Base-by-base conservation (phyloP, 2,329 filamentous ascomycete genomes). In the Exophiala calicioides region DNA sequence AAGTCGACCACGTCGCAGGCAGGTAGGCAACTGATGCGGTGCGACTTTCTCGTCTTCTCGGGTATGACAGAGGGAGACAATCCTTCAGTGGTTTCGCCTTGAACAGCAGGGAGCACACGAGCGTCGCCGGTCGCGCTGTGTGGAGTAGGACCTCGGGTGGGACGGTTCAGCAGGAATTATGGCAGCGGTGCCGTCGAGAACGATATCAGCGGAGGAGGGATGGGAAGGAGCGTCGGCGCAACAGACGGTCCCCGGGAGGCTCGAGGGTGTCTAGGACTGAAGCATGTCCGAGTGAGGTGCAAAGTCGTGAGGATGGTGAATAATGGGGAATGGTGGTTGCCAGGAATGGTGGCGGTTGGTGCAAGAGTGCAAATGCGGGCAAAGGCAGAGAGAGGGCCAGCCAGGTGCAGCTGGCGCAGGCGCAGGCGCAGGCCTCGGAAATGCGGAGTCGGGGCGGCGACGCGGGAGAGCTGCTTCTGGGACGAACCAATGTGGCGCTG, bases 1-100 rank as follows among this genome's bases (percentile, higher is more conserved):
- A 29, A 36, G 32, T 29, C 40, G 36, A 30, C 21, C 29, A n/a
- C n/a, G 20, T 21, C 27, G 30, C 26, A 19, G 34, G 9, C 27
- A 38, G 32, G 20, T 39, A 16, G 30, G 34, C 16, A 30, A 51
- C 15, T 27, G 21, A 43, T 13, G 43, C 23, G 21, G 52, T 51
- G 44, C 52, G 52, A 54, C 52, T 6, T 44, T n/a, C 27, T 18
- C 18, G 3, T n/a, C n/a, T n/a, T n/a, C n/a, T n/a, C n/a, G 18
- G 30, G 52, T 54, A 46, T 50, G 44, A 53, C 50, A 50, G 36
- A 46, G 47, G 46, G 26, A 35, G 39, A 20, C 40, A 36, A 40
- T 40, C 27, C 31, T 46, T 35, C 34, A 38, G 23, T 26, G 35
- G 16, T 41, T n/a, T 26, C 24, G 41, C 21, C 7, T 30, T 16